Evolutionary conservation across 345 rosid species (phyloP).

Genomic region (Psidium friedrichsthalianum): DNA sequence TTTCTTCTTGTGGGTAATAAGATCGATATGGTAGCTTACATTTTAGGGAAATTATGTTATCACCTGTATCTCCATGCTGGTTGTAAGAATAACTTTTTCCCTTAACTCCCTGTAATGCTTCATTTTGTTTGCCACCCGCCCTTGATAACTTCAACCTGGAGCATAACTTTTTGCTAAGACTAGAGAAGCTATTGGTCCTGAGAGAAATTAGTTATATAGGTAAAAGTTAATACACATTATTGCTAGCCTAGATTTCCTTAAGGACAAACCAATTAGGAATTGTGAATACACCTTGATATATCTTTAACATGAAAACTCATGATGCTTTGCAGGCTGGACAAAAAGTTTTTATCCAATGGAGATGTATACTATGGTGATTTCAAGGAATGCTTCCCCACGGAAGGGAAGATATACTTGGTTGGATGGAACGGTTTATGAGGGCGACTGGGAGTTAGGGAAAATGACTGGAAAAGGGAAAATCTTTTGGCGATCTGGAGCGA

Average conservation of each 20-base stretch:
- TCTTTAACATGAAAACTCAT: background rate
- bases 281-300: background rate
- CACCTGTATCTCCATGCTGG: background rate
- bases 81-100: background rate
- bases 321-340: constrained; percentile 24
- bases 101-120: background rate
- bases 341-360: constrained; percentile 47
- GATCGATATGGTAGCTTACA: background rate
- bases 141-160: background rate
- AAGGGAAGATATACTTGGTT: constrained; percentile 73
- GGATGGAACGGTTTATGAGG: constrained; percentile 63
- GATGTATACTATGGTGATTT: constrained; percentile 57
- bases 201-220: background rate
- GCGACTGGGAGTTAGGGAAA: constrained; percentile 82
- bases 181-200: background rate
- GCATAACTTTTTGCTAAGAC: background rate
- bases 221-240: background rate
- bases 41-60: background rate
- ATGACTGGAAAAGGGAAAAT: constrained; percentile 74
- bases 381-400: constrained; percentile 48
- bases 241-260: background rate
- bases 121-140: background rate
- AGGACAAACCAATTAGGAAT: background rate
- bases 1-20: background rate
- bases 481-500: constrained; percentile 64